phyloP scores from a whole-genome alignment of 768 basidiomycete species.

The Amanita thiersii region DNA sequence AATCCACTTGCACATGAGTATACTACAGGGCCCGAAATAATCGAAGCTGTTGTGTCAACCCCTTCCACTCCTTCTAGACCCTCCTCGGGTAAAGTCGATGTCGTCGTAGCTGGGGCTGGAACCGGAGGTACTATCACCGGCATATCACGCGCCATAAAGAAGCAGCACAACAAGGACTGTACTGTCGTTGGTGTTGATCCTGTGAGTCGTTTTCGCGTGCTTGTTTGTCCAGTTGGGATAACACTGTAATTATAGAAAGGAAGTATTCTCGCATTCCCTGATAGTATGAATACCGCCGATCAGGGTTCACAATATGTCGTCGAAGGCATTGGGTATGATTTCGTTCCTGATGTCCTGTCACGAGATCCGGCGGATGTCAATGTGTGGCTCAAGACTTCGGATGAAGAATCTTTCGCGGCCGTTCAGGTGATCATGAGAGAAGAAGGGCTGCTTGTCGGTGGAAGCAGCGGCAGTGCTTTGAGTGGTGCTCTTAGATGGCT shows the following conservation, averaged over 20 bases:
- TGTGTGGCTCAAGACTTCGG: constrained; percentile 80
- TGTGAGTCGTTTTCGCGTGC: constrained; percentile 33
- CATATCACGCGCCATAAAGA: constrained; percentile 71
- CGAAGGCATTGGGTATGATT: constrained; percentile 98
- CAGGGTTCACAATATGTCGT: constrained; percentile 58
- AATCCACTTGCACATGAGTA: constrained; percentile 90
- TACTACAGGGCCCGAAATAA: constrained; percentile 89
- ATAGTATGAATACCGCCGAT: constrained; percentile 47
- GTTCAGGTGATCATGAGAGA: constrained; percentile 69
- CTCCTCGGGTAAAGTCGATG: constrained; percentile 73
- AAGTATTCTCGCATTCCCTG: constrained; percentile 77
- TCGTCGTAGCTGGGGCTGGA: constrained; percentile 79
- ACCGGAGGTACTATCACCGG: constrained; percentile 97
- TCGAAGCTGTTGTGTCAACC: constrained; percentile 62
- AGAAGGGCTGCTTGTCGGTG: constrained; percentile 90
- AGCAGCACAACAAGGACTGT: constrained; percentile 63
- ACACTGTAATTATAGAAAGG: constrained; percentile 48
- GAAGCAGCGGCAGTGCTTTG: constrained; percentile 85
- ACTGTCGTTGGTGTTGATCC: constrained; percentile 88
- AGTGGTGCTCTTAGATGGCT: constrained; percentile 75
- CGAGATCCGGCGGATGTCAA: constrained; percentile 54
- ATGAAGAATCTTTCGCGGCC: constrained; percentile 72
- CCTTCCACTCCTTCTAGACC: constrained; percentile 48
- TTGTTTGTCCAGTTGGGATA: constrained; percentile 8
- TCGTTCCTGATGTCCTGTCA: constrained; percentile 80